phyloP scores from a whole-genome alignment of 768 basidiomycete species.

The Suillus subluteus region DNA sequence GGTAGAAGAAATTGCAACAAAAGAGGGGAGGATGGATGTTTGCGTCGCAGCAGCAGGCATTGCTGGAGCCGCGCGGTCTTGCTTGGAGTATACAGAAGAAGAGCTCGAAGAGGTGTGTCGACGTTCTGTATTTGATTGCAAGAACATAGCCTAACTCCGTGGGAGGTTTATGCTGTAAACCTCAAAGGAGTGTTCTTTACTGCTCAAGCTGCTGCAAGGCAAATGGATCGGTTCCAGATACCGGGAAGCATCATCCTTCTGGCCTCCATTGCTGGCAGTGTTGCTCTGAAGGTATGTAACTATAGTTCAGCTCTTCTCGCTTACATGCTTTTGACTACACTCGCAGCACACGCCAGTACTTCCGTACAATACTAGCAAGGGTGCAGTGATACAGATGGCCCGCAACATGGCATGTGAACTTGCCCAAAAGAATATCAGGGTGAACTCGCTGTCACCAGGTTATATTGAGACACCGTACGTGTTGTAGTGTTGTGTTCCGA shows the following conservation, averaged over 20 bases:
- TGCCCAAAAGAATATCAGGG: slow-evolving; percentile 60
- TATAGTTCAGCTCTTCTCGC: neutral
- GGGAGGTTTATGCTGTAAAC: slow-evolving; percentile 62
- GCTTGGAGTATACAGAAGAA: slow-evolving; percentile 27
- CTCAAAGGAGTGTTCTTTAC: slow-evolving; percentile 56
- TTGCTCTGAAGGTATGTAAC: slow-evolving; percentile 40
- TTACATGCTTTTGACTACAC: neutral
- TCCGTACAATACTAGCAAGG: slow-evolving; percentile 70
- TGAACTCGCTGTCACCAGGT: slow-evolving; percentile 71
- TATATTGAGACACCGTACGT: slow-evolving; percentile 66
- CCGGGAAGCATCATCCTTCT: slow-evolving; percentile 55
- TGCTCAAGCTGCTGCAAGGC: slow-evolving; percentile 53
- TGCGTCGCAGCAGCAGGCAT: slow-evolving; percentile 33
- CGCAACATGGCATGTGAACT: slow-evolving; percentile 77
- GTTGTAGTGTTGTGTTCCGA: slow-evolving; percentile 15
- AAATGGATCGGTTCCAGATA: slow-evolving; percentile 48
- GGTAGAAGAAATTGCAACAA: slow-evolving; percentile 25
- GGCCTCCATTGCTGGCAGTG: slow-evolving; percentile 54
- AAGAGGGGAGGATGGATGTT: slow-evolving; percentile 32
- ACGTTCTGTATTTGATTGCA: neutral
- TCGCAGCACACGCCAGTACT: slow-evolving; percentile 64
- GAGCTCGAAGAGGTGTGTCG: slow-evolving; percentile 31
- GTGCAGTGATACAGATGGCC: slow-evolving; percentile 73
- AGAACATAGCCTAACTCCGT: neutral
- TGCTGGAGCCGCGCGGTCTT: slow-evolving; percentile 35